These are phyloP conservation scores for Pseudonitzschia pungens DNA, from an alignment of 108 stramenopile species.

Conservation along the genomic window DNA sequence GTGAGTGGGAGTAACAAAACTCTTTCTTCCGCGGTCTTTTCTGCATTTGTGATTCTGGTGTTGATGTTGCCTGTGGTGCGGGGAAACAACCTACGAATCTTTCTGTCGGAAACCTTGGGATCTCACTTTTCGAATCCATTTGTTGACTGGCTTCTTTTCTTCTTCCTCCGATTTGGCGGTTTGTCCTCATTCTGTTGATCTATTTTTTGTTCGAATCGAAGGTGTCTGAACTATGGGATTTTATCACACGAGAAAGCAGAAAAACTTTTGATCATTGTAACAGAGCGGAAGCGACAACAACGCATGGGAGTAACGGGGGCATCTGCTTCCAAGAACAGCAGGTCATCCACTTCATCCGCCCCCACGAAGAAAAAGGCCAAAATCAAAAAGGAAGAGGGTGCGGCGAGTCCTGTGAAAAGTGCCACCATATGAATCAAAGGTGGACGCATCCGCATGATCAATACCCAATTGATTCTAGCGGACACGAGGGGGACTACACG, in stretches of 20 bases:
- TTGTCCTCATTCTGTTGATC: not conserved
- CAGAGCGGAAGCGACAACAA: constrained; percentile 58
- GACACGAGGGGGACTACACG: not conserved
- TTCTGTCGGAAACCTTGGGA: not conserved
- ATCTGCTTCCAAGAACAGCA: constrained; percentile 11
- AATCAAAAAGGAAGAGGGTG: constrained; percentile 60
- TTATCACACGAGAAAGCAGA: constrained; percentile 65
- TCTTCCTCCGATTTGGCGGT: not conserved
- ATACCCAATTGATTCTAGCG: not conserved
- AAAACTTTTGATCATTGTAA: constrained; percentile 47
- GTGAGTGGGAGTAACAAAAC: constrained; percentile 31
- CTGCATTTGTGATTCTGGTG: too few species aligned
- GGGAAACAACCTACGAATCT: too few species aligned
- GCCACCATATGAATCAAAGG: not conserved
- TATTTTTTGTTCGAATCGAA: not conserved
- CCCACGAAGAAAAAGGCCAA: constrained; percentile 58
- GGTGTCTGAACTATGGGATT: constrained; percentile 84
- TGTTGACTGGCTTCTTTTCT: constrained; percentile 1
- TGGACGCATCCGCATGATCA: not conserved
- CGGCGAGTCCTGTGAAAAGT: constrained; percentile 35
- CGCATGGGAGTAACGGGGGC: constrained; percentile 21
- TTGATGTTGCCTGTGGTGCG: too few species aligned
- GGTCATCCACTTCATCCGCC: constrained; percentile 15
- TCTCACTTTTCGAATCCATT: not conserved
- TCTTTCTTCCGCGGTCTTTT: not conserved